Conservation (phyloP, 2,329 filamentous ascomycete species). For the Xylariaceae sp. region DNA sequence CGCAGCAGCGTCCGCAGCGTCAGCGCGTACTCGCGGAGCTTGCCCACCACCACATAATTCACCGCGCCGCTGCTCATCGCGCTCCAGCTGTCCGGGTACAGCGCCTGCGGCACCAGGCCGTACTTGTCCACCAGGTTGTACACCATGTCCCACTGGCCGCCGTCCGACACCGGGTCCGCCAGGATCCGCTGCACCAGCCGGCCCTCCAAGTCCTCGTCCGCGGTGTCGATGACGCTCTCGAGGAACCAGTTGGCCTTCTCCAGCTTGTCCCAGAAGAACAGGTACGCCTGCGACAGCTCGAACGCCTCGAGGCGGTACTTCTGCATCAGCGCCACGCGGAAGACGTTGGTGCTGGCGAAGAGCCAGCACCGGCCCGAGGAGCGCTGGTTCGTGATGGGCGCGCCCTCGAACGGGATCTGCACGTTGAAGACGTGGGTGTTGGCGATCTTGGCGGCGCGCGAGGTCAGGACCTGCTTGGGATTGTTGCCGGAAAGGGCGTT, state of each 20-base stretch:
- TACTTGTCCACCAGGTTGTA: slow-evolving; percentile 83
- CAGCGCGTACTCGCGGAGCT: slow-evolving; percentile 82
- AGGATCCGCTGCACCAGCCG: slow-evolving; percentile 69
- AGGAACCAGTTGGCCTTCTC: slow-evolving; percentile 90
- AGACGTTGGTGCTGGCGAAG: slow-evolving; percentile 87
- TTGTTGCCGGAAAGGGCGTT: slow-evolving; percentile 66
- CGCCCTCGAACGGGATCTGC: slow-evolving; percentile 75
- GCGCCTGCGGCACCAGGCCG: slow-evolving; percentile 74
- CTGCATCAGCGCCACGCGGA: slow-evolving; percentile 84
- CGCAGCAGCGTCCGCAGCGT: slow-evolving; percentile 56
- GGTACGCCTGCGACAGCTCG: slow-evolving; percentile 81
- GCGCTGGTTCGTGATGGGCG: slow-evolving; percentile 79
- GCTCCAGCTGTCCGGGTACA: slow-evolving; percentile 82
- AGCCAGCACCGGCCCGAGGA: slow-evolving; percentile 85
- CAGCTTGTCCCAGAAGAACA: slow-evolving; percentile 93
- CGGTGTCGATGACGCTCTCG: slow-evolving; percentile 75
- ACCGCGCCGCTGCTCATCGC: slow-evolving; percentile 66
- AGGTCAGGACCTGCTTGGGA: slow-evolving; percentile 61
- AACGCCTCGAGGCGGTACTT: slow-evolving; percentile 73
- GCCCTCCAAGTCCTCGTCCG: slow-evolving; percentile 64
- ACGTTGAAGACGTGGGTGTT: slow-evolving; percentile 82
- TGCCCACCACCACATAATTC: slow-evolving; percentile 73
- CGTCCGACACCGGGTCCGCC: slow-evolving; percentile 66
- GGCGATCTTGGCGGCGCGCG: slow-evolving; percentile 55
- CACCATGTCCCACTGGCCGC: slow-evolving; percentile 91